These are phyloP conservation scores for Noccaea bulbosa DNA, from an alignment of 345 rosid species.

Conservation along the genomic window DNA sequence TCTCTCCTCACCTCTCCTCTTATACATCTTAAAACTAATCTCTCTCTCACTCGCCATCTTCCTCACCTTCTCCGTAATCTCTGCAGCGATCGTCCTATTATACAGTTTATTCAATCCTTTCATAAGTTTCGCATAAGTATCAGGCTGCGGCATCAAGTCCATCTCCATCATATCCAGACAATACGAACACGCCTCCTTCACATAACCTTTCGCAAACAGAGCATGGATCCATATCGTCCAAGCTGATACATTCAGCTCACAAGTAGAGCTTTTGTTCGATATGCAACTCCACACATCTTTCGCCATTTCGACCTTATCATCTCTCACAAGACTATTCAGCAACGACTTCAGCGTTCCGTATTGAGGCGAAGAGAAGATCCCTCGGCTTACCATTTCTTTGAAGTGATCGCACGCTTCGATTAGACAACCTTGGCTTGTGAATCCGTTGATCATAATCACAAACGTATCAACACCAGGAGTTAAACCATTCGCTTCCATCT, in stretches of 20 bases:
- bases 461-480: constrained; percentile 82
- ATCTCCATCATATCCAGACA: constrained; percentile 92
- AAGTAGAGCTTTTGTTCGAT: constrained; percentile 55
- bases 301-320: constrained; percentile 73
- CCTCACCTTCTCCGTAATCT: constrained; percentile 91
- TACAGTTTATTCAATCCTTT: constrained; percentile 78
- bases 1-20: constrained; percentile 79
- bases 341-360: constrained; percentile 78
- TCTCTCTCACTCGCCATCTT: constrained; percentile 87
- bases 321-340: constrained; percentile 76
- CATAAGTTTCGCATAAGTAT: constrained; percentile 91
- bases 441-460: constrained; percentile 78
- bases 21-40: constrained; percentile 86
- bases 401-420: constrained; percentile 74
- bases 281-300: constrained; percentile 87
- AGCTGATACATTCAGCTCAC: constrained; percentile 78
- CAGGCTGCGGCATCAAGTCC: constrained; percentile 87
- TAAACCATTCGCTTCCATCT: constrained; percentile 71
- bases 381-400: constrained; percentile 86
- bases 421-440: constrained; percentile 64
- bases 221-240: constrained; percentile 99
- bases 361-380: constrained; percentile 73
- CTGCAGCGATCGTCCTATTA: constrained; percentile 82
- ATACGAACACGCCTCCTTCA: constrained; percentile 90
- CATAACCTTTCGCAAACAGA: constrained; percentile 69